Base-by-base conservation (phyloP, 2,329 filamentous ascomycete species). In the Pseudopithomyces maydicus region DNA sequence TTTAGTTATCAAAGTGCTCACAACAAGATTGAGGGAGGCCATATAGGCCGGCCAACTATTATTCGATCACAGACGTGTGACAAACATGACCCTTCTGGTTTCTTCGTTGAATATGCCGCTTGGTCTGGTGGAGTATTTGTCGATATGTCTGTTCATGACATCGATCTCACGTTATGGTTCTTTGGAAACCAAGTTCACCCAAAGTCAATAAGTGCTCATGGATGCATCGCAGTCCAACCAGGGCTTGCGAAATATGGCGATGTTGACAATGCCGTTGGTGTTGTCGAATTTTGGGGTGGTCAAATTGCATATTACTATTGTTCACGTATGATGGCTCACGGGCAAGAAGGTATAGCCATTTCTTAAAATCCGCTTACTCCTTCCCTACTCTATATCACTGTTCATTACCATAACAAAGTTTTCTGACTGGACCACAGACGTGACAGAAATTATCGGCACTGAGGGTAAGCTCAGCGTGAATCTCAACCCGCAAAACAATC, bases 291-390 rank as follows among this genome's bases (percentile, higher is more conserved):
- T 60, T 77, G 71, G 69, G 74, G 72, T 41, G 78, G 78, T 8
- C 75, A 76, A 57, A 78, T 81, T 35, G 78, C 78, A 0, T 75
- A 78, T 59, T 79, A 77, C 62, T 80, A 80, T 62, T 75, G 74
- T 52, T 77, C 75, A 2, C 73, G 80, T 32, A 81, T 75, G 54
- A 73, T 73, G 61, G 70, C 74, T 0, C 75, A 78, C 44, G 79
- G 79, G 1, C 77, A 81, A 46, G 77, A 81, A 57, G 35, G 44
- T 47, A 47, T 17, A 26, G n/a, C 10, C 20, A 11, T 15, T 29
- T 6, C 17, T 7, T 19, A 1, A 2, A 14, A 3, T 19, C 20
- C 7, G 3, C 11, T 5, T 6, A 15, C 39, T 22, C 6, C 8
- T 7, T 23, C 4, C 19, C 4, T 26, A 26, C 14, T 17, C 2